Evolutionary conservation across 306 rosid species (phyloP).

Genomic region (Betula pendula): DNA sequence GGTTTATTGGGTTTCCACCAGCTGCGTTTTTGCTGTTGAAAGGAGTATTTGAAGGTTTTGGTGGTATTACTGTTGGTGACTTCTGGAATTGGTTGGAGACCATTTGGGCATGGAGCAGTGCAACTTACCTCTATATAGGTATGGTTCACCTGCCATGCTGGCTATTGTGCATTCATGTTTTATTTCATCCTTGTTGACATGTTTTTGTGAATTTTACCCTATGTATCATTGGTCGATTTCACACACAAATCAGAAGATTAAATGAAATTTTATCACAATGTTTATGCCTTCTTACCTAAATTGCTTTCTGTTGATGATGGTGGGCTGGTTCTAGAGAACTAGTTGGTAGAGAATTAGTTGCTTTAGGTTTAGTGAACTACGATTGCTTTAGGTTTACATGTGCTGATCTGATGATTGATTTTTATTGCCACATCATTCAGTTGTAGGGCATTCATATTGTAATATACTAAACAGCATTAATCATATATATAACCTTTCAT

Average conservation of each 20-base stretch:
- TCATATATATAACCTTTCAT: neutral
- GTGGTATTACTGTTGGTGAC: conserved; percentile 45
- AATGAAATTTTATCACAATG: conserved; percentile 7
- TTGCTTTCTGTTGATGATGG: neutral
- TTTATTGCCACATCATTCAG: no score
- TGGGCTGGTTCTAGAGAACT: neutral
- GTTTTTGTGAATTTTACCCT: conserved; percentile 3
- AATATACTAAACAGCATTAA: no score
- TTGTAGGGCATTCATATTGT: no score
- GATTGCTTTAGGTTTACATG: no score
- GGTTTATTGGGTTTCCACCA: conserved; percentile 73
- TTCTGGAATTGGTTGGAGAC: conserved; percentile 93
- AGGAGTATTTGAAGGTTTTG: conserved; percentile 52
- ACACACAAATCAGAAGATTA: conserved; percentile 30
- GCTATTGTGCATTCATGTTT: conserved; percentile 68
- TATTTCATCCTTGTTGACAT: conserved; percentile 68
- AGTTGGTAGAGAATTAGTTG: neutral
- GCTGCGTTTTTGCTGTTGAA: conserved; percentile 52
- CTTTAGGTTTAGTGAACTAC: no score
- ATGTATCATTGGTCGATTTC: conserved; percentile 36
- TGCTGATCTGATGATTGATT: no score
- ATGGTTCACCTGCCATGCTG: conserved; percentile 92
- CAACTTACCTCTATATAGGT: conserved; percentile 79
- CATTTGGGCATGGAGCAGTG: conserved; percentile 96
- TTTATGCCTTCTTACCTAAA: conserved; percentile 19